These are phyloP conservation scores for Prasinococcaceae sp. DNA, from an alignment of 139 green algal genomes.

Conservation along the genomic window DNA sequence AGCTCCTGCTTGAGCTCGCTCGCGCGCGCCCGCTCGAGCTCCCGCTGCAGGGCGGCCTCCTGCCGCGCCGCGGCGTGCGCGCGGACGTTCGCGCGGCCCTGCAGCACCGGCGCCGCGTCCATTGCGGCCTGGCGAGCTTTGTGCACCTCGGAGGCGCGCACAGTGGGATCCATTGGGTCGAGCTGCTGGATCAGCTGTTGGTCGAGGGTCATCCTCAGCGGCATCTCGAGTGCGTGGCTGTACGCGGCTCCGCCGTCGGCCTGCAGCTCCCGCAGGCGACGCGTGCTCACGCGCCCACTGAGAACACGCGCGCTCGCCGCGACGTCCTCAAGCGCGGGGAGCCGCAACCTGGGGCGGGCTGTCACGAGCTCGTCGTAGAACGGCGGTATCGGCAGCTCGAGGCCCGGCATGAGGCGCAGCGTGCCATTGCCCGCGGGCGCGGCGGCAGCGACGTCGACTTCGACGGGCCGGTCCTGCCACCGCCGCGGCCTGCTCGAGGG, in stretches of 20 bases:
- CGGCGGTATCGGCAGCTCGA: slow-evolving; percentile 15
- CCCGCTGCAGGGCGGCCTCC: no score
- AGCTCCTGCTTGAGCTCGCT: no score
- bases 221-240: slow-evolving; percentile 1
- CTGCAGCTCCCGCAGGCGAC: no score
- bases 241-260: background rate
- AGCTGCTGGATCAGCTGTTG: background rate
- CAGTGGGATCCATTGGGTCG: background rate
- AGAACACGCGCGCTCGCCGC: background rate
- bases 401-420: slow-evolving; percentile 8
- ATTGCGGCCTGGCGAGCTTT: no score
- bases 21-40: no score
- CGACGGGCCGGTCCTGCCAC: background rate
- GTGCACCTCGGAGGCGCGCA: background rate
- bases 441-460: background rate
- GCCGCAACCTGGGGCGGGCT: background rate
- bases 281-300: no score
- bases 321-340: slow-evolving; percentile 4
- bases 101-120: no score
- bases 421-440: background rate
- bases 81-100: no score
- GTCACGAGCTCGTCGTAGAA: slow-evolving; percentile 19
- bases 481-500: no score
- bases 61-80: no score
- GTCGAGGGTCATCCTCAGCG: background rate